Evolutionary conservation across 2,329 filamentous ascomycete species (phyloP), one percentile per base, ranked within the genome.

Genomic region (Chaetomiaceae sp.): DNA sequence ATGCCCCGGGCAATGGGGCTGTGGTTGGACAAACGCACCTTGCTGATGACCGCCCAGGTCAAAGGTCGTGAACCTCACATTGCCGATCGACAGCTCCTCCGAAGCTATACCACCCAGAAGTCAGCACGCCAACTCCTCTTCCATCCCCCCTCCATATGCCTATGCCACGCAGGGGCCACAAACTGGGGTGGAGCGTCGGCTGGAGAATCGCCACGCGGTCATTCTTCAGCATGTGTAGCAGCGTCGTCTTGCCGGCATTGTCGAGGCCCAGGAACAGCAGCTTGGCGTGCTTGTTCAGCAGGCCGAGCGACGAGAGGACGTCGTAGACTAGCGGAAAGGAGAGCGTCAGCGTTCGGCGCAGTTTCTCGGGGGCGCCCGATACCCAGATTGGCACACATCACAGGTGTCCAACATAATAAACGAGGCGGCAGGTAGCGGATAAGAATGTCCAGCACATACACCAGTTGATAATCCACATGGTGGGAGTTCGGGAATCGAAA

Each of bases 221-320:
- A 69, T 95, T 95, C 86, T 95, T 95, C 70, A 95, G 71, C 89
- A 95, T 95, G 71, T 95, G 89, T 64, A 95, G 74, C 59, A 95
- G 75, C 36, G 89, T 95, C 44, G 89, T 95, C 78, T 95, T 95
- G 70, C 89, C 89, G 42, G 89, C 89, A 73, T 95, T 95, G 68
- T 95, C 89, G 53, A 95, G 83, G 59, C 89, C 89, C 55, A 95
- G 81, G 73, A 95, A 95, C 49, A 95, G 79, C 50, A 95, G 80
- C 79, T 95, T 95, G 62, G 88, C 89, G 69, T 95, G 88, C 79
- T 95, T 95, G 81, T 95, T 95, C 58, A 91, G 76, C 62, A 95
- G 78, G 60, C 89, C 89, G 54, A 95, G 78, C 56, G 82, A 87
- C 62, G 89, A 86, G 62, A 95, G 81, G 60, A 94, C 74, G 74